Base-by-base conservation (phyloP, 1,284 basidiomycete genomes). In the Austroboletus niveus region DNA sequence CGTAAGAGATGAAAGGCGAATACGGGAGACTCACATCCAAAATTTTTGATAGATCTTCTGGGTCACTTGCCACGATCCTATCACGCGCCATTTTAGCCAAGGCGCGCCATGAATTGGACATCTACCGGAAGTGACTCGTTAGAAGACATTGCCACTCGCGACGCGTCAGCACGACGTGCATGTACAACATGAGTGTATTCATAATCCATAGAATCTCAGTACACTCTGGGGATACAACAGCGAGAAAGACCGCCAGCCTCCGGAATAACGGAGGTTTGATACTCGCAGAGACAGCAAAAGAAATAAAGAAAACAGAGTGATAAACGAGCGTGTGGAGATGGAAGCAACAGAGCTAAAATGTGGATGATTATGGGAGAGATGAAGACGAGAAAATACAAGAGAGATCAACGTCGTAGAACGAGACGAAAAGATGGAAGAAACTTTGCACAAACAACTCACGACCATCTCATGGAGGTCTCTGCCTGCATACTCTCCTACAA, bases 41-140 rank as follows among this genome's bases (percentile, higher is more conserved):
- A 51, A 92, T 79, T 52, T 80, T 74, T 20, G 69, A 64, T 34
- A 89, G 62, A 49, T 89, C 84, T 53, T 84, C 80, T 0, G 89
- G 84, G 54, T 86, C 77, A 29, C 85, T 74, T 24, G 77, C 74
- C 12, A 91, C 80, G 47, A 92, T 80, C 36, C 81, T 75, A 63
- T 92, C 89, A 61, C 85, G 78, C 27, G 89, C 87, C 82, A 89
- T 89, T 52, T 75, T 78, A 20, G 89, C 89, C 45, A 91, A 64
- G 0, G 88, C 82, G 45, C 89, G 78, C 89, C 89, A 92, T 59
- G 85, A 89, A 57, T 91, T 90, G 38, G 85, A 82, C 82, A 89
- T 88, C 89, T 92, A 69, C 15, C 55, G 27, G 50, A 53, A 45
- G 5, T 17, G 6, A 47, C 11, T 29, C 1, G 47, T 64, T 8